Evolutionary conservation across 2,329 filamentous ascomycete species (phyloP).

Genomic region (Claviceps sorghi): DNA sequence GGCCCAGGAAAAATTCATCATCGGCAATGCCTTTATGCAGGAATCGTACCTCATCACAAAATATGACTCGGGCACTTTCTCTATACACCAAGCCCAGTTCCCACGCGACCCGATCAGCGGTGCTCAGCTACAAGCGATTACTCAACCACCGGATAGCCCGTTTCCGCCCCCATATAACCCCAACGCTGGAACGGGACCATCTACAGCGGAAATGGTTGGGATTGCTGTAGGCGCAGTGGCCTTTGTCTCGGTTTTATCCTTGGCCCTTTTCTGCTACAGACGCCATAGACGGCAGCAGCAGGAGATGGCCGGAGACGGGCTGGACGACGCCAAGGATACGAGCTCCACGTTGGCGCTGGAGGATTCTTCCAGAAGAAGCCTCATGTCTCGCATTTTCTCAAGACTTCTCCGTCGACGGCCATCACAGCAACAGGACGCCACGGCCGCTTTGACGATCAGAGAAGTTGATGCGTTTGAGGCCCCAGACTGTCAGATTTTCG

Average conservation of each 20-base stretch:
- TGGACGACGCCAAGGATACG: slow-evolving; percentile 23
- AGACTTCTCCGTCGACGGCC: slow-evolving; percentile 25
- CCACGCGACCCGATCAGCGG: slow-evolving; percentile 27
- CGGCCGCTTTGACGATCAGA: slow-evolving; percentile 8
- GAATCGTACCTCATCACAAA: slow-evolving; percentile 47
- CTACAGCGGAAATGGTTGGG: slow-evolving; percentile 28
- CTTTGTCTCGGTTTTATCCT: slow-evolving; percentile 14
- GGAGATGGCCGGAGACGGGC: slow-evolving; percentile 11
- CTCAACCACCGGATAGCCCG: slow-evolving; percentile 29
- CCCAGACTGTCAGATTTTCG: slow-evolving; percentile 34
- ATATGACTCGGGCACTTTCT: slow-evolving; percentile 39
- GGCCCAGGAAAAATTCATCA: slow-evolving; percentile 36
- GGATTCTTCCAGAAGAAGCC: slow-evolving; percentile 12
- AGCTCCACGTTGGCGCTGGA: slow-evolving; percentile 17
- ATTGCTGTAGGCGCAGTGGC: slow-evolving; percentile 29
- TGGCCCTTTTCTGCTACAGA: slow-evolving; percentile 20
- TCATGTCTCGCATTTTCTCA: slow-evolving; percentile 21
- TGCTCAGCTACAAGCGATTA: slow-evolving; percentile 27
- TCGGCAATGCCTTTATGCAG: slow-evolving; percentile 56
- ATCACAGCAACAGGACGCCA: slow-evolving; percentile 10
- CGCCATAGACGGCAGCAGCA: slow-evolving; percentile 20
- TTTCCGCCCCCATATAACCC: slow-evolving; percentile 25
- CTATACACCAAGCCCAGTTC: slow-evolving; percentile 40
- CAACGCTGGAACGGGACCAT: slow-evolving; percentile 17
- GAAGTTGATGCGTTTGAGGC: slow-evolving; percentile 18